These are phyloP conservation scores for Drosera capensis DNA, from an alignment of 148 eudicot species.

Conservation along the genomic window DNA sequence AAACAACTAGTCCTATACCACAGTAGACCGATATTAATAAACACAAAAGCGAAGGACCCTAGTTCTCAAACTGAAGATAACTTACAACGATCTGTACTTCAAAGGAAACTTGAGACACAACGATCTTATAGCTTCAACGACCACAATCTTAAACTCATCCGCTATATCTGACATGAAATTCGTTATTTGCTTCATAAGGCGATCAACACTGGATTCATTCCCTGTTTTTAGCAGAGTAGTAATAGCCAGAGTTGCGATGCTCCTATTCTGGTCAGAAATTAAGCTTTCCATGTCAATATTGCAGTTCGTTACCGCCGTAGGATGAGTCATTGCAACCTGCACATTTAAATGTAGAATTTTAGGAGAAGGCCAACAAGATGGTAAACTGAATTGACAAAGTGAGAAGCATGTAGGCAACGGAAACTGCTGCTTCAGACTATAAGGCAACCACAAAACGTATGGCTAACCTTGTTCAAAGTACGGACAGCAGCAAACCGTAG, in stretches of 20 bases:
- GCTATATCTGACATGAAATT: constrained; percentile 99
- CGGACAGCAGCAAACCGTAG: constrained; percentile 98
- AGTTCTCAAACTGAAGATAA: constrained; percentile 10
- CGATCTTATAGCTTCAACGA: constrained; percentile 90
- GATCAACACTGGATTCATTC: constrained; percentile 90
- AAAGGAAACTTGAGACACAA: constrained; percentile 92
- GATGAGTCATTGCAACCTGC: constrained; percentile 98
- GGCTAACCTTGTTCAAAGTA: constrained; percentile 74
- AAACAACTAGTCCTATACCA: too few species aligned
- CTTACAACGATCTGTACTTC: constrained; percentile 89
- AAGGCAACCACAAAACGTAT: not conserved
- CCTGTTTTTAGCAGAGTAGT: constrained; percentile 93
- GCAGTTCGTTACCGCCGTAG: constrained; percentile 92
- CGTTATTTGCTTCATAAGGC: constrained; percentile 95
- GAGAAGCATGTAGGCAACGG: not conserved
- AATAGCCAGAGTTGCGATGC: constrained; percentile 98
- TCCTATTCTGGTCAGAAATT: constrained; percentile 95
- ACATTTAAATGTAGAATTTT: not conserved
- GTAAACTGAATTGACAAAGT: not conserved
- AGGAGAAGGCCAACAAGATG: not conserved
- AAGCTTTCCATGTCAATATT: constrained; percentile 98
- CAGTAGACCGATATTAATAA: too few species aligned
- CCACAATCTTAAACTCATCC: constrained; percentile 98
- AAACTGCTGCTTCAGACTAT: not conserved
- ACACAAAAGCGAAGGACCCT: too few species aligned